Conservation (phyloP, 2,329 filamentous ascomycete species). For the Ceratocystis diversiconidia region DNA sequence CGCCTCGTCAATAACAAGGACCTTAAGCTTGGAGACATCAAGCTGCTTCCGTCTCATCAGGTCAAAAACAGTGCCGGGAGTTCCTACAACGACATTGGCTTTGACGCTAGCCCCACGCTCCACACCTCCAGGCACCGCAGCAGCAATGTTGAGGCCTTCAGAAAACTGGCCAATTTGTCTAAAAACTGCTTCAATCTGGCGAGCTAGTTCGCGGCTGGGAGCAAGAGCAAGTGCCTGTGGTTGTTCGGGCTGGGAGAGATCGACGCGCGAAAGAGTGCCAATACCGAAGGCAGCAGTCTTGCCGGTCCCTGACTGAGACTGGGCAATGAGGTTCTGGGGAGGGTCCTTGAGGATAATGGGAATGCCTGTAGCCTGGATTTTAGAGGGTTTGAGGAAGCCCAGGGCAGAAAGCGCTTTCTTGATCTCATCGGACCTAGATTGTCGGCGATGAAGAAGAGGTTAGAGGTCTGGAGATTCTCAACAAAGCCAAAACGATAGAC, state of each 20-base stretch:
- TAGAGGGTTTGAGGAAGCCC: slow-evolving; percentile 88
- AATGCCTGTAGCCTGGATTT: slow-evolving; percentile 91
- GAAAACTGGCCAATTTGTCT: slow-evolving; percentile 74
- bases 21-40: slow-evolving; percentile 55
- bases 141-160: slow-evolving; percentile 57
- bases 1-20: slow-evolving; percentile 88
- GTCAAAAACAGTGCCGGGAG: slow-evolving; percentile 84
- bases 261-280: slow-evolving; percentile 76
- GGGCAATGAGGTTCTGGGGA: slow-evolving; percentile 87
- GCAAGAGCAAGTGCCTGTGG: slow-evolving; percentile 84
- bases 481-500: background rate
- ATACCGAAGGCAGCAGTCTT: slow-evolving; percentile 96
- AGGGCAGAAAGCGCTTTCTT: slow-evolving; percentile 64
- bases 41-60: slow-evolving; percentile 65
- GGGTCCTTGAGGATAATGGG: slow-evolving; percentile 77
- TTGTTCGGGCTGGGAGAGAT: slow-evolving; percentile 50
- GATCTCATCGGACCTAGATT: slow-evolving; percentile 36
- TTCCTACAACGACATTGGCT: slow-evolving; percentile 76
- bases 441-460: slow-evolving; percentile 7
- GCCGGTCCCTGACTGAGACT: slow-evolving; percentile 97
- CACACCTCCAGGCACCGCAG: slow-evolving; percentile 68
- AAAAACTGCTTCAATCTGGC: slow-evolving; percentile 82
- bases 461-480: background rate
- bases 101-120: slow-evolving; percentile 54
- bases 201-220: slow-evolving; percentile 84